phyloP scores from a whole-genome alignment of 2,329 filamentous ascomycete species.

The Fusarium illudens region DNA sequence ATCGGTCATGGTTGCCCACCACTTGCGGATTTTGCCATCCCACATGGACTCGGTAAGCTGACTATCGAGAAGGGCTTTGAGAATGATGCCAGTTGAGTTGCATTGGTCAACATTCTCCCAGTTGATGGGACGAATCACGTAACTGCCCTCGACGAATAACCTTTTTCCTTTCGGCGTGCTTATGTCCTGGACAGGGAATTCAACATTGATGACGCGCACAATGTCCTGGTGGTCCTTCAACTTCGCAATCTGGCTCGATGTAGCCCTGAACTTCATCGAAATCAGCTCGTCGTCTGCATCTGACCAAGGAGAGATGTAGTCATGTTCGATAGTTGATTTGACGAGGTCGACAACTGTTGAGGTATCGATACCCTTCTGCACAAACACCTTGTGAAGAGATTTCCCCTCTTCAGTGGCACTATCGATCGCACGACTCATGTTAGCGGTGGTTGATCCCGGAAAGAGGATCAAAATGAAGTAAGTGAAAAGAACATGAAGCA shows the following conservation, averaged over 20 bases:
- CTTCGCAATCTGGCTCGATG: not conserved
- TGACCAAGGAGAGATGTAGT: not conserved
- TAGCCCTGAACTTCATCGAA: not conserved
- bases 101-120: not conserved
- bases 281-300: not conserved
- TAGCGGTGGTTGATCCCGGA: not conserved
- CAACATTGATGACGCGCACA: not conserved
- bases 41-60: not conserved
- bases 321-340: not conserved
- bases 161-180: not conserved
- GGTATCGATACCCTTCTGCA: not conserved
- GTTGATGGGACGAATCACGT: not conserved
- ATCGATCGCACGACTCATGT: not conserved
- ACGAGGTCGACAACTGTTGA: not conserved
- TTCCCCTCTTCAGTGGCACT: not conserved
- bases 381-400: not conserved
- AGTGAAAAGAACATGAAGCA: not conserved
- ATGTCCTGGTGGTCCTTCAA: not conserved
- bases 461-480: not conserved
- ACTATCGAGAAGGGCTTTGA: conserved; percentile 1
- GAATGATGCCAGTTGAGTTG: conserved; percentile 1
- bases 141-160: not conserved
- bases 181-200: not conserved
- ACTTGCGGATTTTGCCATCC: not conserved
- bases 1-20: not conserved